Percentiles rank a stretch among this genome's conserved stretches.
phyloP scores from a whole-genome alignment of 2,329 filamentous ascomycete species.

The Curvularia lunata region DNA sequence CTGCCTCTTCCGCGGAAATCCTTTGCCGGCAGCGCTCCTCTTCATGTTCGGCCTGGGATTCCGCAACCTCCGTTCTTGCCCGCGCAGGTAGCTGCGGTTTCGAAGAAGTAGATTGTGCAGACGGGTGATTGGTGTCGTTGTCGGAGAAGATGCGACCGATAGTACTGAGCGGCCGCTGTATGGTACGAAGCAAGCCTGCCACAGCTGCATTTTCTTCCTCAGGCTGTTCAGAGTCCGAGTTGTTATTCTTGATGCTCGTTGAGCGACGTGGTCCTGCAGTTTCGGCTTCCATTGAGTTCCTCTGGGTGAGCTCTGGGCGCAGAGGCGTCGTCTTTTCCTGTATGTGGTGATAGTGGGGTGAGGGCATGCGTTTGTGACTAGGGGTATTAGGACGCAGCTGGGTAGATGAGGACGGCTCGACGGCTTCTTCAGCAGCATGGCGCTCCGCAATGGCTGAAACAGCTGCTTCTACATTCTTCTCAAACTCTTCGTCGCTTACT shows the following conservation, averaged over 20 bases:
- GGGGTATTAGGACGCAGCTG: slow-evolving; percentile 29
- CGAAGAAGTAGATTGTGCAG: slow-evolving; percentile 54
- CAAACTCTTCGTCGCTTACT: slow-evolving; percentile 93
- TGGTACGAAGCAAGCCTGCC: slow-evolving; percentile 82
- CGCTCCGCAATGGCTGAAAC: slow-evolving; percentile 95
- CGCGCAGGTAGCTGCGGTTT: slow-evolving; percentile 57
- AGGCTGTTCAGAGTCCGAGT: slow-evolving; percentile 44
- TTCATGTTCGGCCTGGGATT: slow-evolving; percentile 32
- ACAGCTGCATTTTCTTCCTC: slow-evolving; percentile 81
- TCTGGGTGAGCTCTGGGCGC: slow-evolving; percentile 63
- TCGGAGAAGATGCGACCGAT: slow-evolving; percentile 96
- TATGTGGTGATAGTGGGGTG: slow-evolving; percentile 54
- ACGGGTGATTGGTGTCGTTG: slow-evolving; percentile 51
- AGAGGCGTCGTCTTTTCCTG: slow-evolving; percentile 59
- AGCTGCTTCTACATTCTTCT: slow-evolving; percentile 92
- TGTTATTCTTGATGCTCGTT: slow-evolving; percentile 56
- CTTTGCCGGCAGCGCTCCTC: slow-evolving; percentile 35
- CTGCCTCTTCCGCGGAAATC: slow-evolving; percentile 81
- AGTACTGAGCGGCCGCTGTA: slow-evolving; percentile 86
- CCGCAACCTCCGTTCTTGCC: slow-evolving; percentile 43
- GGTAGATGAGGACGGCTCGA: slow-evolving; percentile 22
- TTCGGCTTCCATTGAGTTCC: slow-evolving; percentile 66
- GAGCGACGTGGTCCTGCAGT: slow-evolving; percentile 64
- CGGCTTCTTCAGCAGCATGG: slow-evolving; percentile 61
- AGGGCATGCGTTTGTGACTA: slow-evolving; percentile 45